Base-by-base conservation (phyloP, 2,329 filamentous ascomycete genomes). In the Westerdykella sp. region DNA sequence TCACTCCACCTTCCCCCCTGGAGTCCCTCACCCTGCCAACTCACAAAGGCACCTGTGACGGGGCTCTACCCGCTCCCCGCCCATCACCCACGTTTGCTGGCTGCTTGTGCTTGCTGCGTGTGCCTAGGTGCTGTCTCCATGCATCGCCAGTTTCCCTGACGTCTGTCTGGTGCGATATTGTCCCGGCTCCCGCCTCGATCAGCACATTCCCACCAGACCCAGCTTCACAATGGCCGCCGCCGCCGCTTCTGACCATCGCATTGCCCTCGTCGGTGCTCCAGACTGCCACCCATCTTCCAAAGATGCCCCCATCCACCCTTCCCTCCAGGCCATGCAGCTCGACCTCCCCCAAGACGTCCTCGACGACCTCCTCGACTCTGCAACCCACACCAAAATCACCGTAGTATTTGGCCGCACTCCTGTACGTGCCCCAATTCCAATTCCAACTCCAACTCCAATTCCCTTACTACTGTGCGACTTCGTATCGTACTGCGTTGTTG, bases 281-380 rank as follows among this genome's bases (percentile, higher is more conserved):
- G 65, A 67, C 46, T 47, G 54, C 56, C 56, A 65, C 52, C 58
- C 65, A 46, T 58, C 51, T 37, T 56, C 54, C 31, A 54, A 59
- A 44, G 58, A 62, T 34, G 56, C 59, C 46, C 60, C 51, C 49
- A 41, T n/a, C 22, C 50, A 48, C 36, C 47, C 56, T 44, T 53
- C 62, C 30, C 47, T 63, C 43, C 65, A 68, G 50, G 64, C 62
- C 57, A 69, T 69, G 66, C 66, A 67, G 52, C 55, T 70, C 40
- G 65, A 69, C 39, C 66, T 70, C 48, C 61, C 58, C 51, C 60
- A 67, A 44, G 62, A 68, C 46, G 59, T 69, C 39, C 52, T 69
- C 56, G 60, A 69, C 53, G 66, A 66, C 53, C 63, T 70, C 43
- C 57, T 69, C 36, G 57, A 64, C 46, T 62, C 60, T 53, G 51